These are phyloP conservation scores for Cucurbita moschata DNA, from an alignment of 306 rosid species.

Conservation along the genomic window DNA sequence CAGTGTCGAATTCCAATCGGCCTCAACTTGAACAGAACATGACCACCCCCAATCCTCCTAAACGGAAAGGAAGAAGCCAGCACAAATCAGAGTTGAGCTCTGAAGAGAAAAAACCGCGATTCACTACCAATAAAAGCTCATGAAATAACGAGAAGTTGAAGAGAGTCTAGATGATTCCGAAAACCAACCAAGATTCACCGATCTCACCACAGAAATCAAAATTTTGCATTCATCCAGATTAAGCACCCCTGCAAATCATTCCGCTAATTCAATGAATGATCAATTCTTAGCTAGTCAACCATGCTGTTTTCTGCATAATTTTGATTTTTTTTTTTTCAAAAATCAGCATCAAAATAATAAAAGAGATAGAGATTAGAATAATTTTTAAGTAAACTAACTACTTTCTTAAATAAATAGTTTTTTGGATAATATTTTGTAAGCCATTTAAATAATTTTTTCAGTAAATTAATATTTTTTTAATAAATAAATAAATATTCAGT, in stretches of 20 bases:
- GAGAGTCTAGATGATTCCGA: not conserved
- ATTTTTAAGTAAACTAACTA: not conserved
- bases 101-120: constrained; percentile 5
- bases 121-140: constrained; percentile 5
- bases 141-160: not conserved
- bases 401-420: too few species aligned
- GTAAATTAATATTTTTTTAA: not conserved
- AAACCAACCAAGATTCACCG: not conserved
- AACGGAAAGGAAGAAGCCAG: not conserved
- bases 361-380: too few species aligned
- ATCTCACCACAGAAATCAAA: constrained; percentile 8
- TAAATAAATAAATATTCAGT: too few species aligned
- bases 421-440: not conserved
- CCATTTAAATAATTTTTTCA: too few species aligned
- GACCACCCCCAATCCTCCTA: not conserved
- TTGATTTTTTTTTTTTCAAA: not conserved
- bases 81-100: not conserved
- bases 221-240: not conserved
- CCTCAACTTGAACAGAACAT: not conserved
- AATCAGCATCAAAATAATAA: not conserved
- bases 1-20: not conserved
- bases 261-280: not conserved
- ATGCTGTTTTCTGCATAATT: not conserved
- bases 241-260: not conserved
- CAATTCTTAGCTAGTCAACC: not conserved